Conservation (phyloP, 176 grass and related monocot species). For the Panicum miliaceum region DNA sequence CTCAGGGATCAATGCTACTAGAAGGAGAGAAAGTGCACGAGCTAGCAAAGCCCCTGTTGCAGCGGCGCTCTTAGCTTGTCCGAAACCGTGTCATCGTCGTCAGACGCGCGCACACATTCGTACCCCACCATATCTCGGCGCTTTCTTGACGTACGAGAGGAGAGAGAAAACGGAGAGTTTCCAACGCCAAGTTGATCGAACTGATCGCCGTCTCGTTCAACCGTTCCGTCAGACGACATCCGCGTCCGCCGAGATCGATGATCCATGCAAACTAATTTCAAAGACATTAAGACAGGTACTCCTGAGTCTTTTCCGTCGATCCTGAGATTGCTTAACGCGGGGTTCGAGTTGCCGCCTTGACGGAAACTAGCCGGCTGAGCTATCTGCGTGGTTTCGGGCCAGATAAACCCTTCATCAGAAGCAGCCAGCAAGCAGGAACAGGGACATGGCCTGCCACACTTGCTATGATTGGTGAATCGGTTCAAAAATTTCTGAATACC, state of each 20-base stretch:
- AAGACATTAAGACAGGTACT: background rate
- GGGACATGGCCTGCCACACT: too few relatives aligned
- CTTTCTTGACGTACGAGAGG: too few relatives aligned
- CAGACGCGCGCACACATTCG: background rate
- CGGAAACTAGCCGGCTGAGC: too few relatives aligned
- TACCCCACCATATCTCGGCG: too few relatives aligned
- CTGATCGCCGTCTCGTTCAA: too few relatives aligned
- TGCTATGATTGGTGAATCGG: too few relatives aligned
- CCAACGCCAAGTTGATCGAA: too few relatives aligned
- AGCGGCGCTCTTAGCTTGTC: background rate
- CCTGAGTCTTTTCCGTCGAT: background rate
- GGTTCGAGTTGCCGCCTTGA: too few relatives aligned
- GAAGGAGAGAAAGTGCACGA: background rate
- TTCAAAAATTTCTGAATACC: too few relatives aligned
- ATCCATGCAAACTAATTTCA: background rate
- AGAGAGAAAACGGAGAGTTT: too few relatives aligned
- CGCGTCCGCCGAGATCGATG: too few relatives aligned
- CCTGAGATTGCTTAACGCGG: background rate
- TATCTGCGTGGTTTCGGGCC: background rate
- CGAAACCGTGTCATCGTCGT: background rate
- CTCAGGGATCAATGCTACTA: background rate
- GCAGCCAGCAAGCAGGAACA: background rate
- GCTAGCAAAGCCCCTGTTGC: background rate
- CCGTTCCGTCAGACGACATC: too few relatives aligned
- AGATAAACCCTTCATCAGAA: constrained; percentile 27